Base-by-base conservation (phyloP, 1,284 basidiomycete genomes). In the Tilletia caries region DNA sequence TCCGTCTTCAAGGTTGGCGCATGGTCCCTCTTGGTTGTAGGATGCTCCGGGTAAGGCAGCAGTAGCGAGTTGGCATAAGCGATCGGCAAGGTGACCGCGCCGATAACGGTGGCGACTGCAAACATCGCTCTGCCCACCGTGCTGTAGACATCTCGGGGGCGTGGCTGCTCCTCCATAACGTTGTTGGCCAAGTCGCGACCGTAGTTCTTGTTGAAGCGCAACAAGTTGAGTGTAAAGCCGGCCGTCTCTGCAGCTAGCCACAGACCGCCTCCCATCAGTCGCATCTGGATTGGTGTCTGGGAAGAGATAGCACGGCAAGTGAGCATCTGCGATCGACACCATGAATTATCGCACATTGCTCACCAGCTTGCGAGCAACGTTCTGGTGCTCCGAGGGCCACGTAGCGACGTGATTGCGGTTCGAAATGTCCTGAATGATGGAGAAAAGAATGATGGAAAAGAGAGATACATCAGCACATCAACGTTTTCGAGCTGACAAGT, bases 201-300 rank as follows among this genome's bases (percentile, higher is more conserved):
- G 32, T 62, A 62, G 58, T 62, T 62, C 58, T 62, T 62, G 10
- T 62, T 33, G 33, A 62, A 62, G 29, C 58, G 58, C 29, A 62
- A 29, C 3, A 34, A 18, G 32, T 29, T 33, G 29, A 62, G 27
- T 10, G 32, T 29, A 25, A 62, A 34, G 27, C 58, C 58, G 29
- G 18, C 10, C 18, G 33, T 23, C 29, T 62, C 58, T 12, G 32
- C 32, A 20, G 32, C 32, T 3, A 62, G 58, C 58, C 58, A 62
- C 10, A 62, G 58, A 3, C 29, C 32, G 6, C 58, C 58, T 12
- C 32, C 29, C 29, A 62, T 15, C 15, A 62, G 58, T 8, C 58
- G 58, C 10, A 34, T n/a, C 32, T 62, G 32, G 34, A 29, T 29
- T 29, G 25, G n/a, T 5, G 23, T 13, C 52, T 54, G 52, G 27